Percentiles rank a stretch among this genome's conserved stretches.
Evolutionary conservation across 495 filamentous ascomycete genomes (phyloP).

Genomic region (Entonaema liquescens): DNA sequence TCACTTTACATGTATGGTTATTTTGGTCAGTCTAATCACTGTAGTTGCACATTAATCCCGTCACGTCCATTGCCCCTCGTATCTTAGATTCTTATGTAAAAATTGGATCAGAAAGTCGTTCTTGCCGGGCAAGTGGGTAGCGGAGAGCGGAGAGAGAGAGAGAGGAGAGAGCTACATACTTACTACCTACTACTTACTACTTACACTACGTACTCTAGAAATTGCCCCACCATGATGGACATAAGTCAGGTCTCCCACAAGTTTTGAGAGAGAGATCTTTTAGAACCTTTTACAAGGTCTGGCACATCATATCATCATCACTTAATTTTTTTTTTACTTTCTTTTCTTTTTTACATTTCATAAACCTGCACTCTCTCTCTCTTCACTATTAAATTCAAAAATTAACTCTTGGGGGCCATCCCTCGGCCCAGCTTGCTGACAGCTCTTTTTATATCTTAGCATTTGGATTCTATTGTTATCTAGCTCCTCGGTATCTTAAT

Average conservation of each 20-base stretch:
- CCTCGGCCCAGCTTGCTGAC: slow-evolving; percentile 33
- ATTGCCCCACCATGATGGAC: slow-evolving; percentile 41
- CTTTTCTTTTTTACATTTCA: slow-evolving; percentile 28
- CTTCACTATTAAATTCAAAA: slow-evolving; percentile 15
- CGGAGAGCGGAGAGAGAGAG: not conserved
- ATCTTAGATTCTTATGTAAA: slow-evolving; percentile 18
- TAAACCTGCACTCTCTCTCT: slow-evolving; percentile 11
- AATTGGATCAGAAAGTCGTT: not conserved
- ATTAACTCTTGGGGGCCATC: slow-evolving; percentile 33
- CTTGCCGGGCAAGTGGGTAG: slow-evolving; percentile 3
- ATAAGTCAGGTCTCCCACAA: slow-evolving; percentile 41
- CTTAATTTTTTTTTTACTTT: slow-evolving; percentile 37
- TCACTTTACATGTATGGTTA: not conserved
- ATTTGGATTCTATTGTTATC: slow-evolving; percentile 9
- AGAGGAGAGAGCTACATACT: slow-evolving; percentile 11
- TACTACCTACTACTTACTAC: slow-evolving; percentile 8
- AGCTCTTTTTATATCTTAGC: slow-evolving; percentile 8
- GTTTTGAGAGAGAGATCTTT: slow-evolving; percentile 33
- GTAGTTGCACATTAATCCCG: not conserved
- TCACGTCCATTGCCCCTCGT: not conserved
- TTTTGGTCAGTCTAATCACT: not conserved
- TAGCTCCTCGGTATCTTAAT: slow-evolving; percentile 17
- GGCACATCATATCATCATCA: slow-evolving; percentile 41
- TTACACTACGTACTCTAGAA: slow-evolving; percentile 7
- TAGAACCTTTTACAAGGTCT: slow-evolving; percentile 38